These are phyloP conservation scores for Schizochytrium sp. DNA, from an alignment of 108 stramenopile species.

Conservation along the genomic window DNA sequence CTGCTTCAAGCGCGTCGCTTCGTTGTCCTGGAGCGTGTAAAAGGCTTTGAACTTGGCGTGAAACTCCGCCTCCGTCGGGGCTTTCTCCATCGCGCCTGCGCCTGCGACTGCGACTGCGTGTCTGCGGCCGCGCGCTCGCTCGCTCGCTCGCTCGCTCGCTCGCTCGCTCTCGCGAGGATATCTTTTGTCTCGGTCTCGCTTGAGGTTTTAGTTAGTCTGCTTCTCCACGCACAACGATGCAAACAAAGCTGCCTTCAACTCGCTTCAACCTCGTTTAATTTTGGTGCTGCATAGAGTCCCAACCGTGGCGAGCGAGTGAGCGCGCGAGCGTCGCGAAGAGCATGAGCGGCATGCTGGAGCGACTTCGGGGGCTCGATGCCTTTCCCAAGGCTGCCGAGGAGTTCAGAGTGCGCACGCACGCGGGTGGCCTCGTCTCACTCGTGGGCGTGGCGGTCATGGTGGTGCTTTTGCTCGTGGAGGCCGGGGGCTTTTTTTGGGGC, in stretches of 20 bases:
- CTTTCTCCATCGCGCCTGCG: neutral
- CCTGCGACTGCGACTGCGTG: no score
- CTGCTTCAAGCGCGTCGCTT: neutral
- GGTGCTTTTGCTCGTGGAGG: neutral
- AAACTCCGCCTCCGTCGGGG: neutral
- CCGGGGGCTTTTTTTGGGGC: neutral
- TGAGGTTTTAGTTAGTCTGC: no score
- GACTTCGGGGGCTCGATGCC: neutral
- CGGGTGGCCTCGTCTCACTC: neutral
- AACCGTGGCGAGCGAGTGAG: no score
- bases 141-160: no score
- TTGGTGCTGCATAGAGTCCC: no score
- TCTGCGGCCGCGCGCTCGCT: no score
- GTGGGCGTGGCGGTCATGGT: neutral
- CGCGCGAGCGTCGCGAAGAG: no score
- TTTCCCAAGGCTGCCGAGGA: neutral
- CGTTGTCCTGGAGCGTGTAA: neutral
- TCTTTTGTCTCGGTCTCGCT: no score
- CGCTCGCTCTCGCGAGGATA: no score
- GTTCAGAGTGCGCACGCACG: neutral
- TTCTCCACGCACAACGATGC: no score
- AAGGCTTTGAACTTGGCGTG: neutral
- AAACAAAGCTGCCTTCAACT: no score
- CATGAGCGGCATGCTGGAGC: neutral
- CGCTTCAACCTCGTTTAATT: no score